Conservation (phyloP, 495 filamentous ascomycete genomes). For the Penicillium odoratum region DNA sequence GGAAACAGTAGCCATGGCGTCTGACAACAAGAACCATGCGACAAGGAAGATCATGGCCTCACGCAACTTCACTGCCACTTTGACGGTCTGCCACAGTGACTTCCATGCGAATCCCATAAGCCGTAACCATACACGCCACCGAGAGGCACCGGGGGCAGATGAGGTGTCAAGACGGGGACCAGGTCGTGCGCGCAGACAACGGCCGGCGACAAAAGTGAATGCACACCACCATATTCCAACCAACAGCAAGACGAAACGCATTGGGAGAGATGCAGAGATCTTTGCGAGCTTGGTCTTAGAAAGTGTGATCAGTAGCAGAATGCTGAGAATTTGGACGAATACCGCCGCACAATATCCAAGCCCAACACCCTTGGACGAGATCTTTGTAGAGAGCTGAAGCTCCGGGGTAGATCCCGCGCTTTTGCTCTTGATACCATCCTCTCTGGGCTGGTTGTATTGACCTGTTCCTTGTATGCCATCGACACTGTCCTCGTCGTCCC, state of each 20-base stretch:
- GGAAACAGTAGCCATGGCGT: conserved; percentile 85
- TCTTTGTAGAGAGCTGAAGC: conserved; percentile 71
- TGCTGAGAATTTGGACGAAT: conserved; percentile 72
- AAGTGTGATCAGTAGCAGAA: conserved; percentile 64
- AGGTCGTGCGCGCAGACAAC: conserved; percentile 80
- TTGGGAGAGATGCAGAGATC: conserved; percentile 42
- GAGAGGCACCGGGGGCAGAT: conserved; percentile 12
- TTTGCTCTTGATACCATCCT: conserved; percentile 13
- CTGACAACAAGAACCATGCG: conserved; percentile 87
- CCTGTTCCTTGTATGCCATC: conserved; percentile 29
- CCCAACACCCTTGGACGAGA: conserved; percentile 79
- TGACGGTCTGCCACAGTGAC: conserved; percentile 73
- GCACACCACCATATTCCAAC: conserved; percentile 87
- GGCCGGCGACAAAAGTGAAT: conserved; percentile 78
- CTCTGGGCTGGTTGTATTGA: conserved; percentile 7
- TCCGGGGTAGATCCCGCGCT: conserved; percentile 52
- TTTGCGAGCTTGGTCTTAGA: conserved; percentile 58
- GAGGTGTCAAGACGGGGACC: conserved; percentile 64
- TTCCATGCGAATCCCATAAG: conserved; percentile 79
- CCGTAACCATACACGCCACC: conserved; percentile 36
- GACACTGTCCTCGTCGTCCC: conserved; percentile 35
- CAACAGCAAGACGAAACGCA: conserved; percentile 74
- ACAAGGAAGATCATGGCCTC: conserved; percentile 81
- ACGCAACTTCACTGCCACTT: conserved; percentile 68
- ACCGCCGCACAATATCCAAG: conserved; percentile 78